phyloP scores from a whole-genome alignment of 352 stramenopile genomes.

The Pythium dissimile region DNA sequence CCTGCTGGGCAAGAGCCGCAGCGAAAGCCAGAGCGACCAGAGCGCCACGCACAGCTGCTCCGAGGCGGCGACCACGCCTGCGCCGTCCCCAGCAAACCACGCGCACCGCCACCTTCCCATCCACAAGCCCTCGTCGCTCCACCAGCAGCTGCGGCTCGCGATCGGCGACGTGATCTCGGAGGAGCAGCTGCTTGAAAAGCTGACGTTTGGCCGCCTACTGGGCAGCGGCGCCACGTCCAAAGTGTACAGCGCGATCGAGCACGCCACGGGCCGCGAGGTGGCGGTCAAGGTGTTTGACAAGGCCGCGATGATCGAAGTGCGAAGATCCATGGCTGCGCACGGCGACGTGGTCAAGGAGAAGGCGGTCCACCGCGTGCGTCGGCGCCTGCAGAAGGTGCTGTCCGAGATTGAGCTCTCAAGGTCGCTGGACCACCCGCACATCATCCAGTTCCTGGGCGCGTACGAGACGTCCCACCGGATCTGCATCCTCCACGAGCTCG shows the following conservation, averaged over 20 bases:
- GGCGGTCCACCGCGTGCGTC: slow-evolving; percentile 62
- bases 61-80: neutral
- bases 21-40: slow-evolving; percentile 5
- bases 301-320: slow-evolving; percentile 70
- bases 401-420: slow-evolving; percentile 82
- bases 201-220: slow-evolving; percentile 58
- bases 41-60: slow-evolving; percentile 20
- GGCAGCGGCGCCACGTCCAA: slow-evolving; percentile 74
- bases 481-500: slow-evolving; percentile 78
- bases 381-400: slow-evolving; percentile 74
- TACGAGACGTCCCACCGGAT: slow-evolving; percentile 79
- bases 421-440: slow-evolving; percentile 69
- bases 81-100: neutral
- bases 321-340: slow-evolving; percentile 73
- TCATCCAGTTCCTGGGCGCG: slow-evolving; percentile 70
- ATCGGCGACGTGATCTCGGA: slow-evolving; percentile 66
- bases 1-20: slow-evolving; percentile 18
- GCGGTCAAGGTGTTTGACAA: slow-evolving; percentile 87
- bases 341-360: slow-evolving; percentile 55
- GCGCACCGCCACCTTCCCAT: neutral
- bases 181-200: slow-evolving; percentile 46
- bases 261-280: slow-evolving; percentile 38
- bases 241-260: slow-evolving; percentile 66
- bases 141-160: slow-evolving; percentile 55
- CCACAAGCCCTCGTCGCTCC: slow-evolving; percentile 34